Evolutionary conservation across 306 rosid genomes (phyloP).

Genomic region (Ceratonia siliqua): DNA sequence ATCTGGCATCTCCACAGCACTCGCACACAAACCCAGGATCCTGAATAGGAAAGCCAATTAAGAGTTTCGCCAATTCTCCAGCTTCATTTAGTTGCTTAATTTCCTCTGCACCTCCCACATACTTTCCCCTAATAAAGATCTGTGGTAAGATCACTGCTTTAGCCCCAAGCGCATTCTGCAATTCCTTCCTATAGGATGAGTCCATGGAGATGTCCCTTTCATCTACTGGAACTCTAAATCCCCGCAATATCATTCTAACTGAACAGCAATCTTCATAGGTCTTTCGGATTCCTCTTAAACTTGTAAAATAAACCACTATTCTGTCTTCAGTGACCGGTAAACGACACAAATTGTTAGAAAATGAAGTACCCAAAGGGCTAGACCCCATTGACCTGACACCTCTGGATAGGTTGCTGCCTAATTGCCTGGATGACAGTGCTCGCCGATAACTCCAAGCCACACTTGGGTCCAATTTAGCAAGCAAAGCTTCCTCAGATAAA

Average conservation of each 20-base stretch:
- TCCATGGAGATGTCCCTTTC: constrained; percentile 90
- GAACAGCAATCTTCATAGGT: constrained; percentile 80
- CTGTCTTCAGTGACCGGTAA: constrained; percentile 57
- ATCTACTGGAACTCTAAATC: constrained; percentile 66
- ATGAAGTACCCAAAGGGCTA: constrained; percentile 47
- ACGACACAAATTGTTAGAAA: constrained; percentile 27
- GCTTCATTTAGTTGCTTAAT: constrained; percentile 60
- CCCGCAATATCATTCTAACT: constrained; percentile 60
- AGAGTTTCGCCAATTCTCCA: constrained; percentile 61
- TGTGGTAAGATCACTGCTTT: constrained; percentile 58
- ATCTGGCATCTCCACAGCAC: constrained; percentile 74
- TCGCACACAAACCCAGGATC: constrained; percentile 62
- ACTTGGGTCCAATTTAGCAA: constrained; percentile 73
- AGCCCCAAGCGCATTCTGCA: constrained; percentile 49
- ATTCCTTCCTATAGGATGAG: constrained; percentile 61
- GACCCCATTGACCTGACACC: constrained; percentile 50
- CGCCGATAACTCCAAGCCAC: constrained; percentile 71
- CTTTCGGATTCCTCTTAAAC: constrained; percentile 73
- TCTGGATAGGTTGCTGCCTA: constrained; percentile 40
- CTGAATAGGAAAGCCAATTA: constrained; percentile 53
- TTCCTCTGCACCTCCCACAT: constrained; percentile 77
- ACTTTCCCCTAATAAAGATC: constrained; percentile 63
- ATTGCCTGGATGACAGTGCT: constrained; percentile 68
- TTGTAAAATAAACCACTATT: constrained; percentile 69
- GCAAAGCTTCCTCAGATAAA: constrained; percentile 76